These are phyloP conservation scores for Cryptococcus hybrid DNA, from an alignment of 1,284 basidiomycete species.

Conservation along the genomic window DNA sequence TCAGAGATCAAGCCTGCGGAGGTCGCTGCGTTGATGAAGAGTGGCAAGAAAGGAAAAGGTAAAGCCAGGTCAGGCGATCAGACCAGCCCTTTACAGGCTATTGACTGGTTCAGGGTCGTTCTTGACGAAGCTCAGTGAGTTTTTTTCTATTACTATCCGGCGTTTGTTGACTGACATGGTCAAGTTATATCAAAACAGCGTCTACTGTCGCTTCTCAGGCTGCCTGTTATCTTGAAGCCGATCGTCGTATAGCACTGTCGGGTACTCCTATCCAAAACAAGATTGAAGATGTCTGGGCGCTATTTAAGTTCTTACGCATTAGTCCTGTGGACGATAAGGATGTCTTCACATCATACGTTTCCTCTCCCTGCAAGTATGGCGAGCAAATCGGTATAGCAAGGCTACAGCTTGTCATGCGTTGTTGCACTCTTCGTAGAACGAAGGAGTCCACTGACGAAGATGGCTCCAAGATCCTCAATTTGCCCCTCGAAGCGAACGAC, in stretches of 20 bases:
- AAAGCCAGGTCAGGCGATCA: slow-evolving; percentile 56
- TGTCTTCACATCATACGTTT: slow-evolving; percentile 90
- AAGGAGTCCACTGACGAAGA: slow-evolving; percentile 83
- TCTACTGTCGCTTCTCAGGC: slow-evolving; percentile 91
- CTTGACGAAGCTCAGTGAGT: slow-evolving; percentile 97
- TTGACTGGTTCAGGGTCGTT: slow-evolving; percentile 97
- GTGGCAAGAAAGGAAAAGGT: slow-evolving; percentile 59
- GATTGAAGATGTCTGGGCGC: slow-evolving; percentile 93
- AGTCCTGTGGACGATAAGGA: slow-evolving; percentile 91
- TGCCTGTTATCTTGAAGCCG: slow-evolving; percentile 89
- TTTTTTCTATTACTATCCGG: not conserved
- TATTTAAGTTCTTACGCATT: slow-evolving; percentile 93
- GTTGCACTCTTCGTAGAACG: slow-evolving; percentile 91
- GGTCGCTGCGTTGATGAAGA: slow-evolving; percentile 53
- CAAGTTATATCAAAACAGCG: slow-evolving; percentile 93
- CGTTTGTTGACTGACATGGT: not conserved
- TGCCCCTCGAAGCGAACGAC: slow-evolving; percentile 86
- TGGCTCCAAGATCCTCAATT: slow-evolving; percentile 77
- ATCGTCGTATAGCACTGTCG: slow-evolving; percentile 88
- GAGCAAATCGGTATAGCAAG: slow-evolving; percentile 88
- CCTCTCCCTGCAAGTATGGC: slow-evolving; percentile 84
- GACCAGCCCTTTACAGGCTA: slow-evolving; percentile 85
- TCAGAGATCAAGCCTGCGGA: slow-evolving; percentile 62
- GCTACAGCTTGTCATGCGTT: slow-evolving; percentile 96
- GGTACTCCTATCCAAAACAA: slow-evolving; percentile 99